Percentiles rank a stretch among this genome's conserved stretches.
These are phyloP conservation scores for Leptographium lundbergii DNA, from an alignment of 2,329 filamentous ascomycete genomes.

Conservation along the genomic window DNA sequence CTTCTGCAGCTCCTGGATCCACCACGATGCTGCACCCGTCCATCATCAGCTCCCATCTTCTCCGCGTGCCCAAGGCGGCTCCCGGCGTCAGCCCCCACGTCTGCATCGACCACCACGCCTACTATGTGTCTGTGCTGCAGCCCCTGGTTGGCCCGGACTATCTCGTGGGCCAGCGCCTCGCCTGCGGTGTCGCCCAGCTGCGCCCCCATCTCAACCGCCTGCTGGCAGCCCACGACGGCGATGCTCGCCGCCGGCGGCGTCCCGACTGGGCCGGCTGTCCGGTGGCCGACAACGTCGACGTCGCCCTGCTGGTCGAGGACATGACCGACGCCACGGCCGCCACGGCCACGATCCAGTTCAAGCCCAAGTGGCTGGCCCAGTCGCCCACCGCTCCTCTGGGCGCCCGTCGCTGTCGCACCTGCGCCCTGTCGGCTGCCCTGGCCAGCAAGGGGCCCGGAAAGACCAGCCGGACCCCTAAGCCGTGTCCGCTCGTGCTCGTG, in stretches of 20 bases:
- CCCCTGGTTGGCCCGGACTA: slow-evolving; percentile 41
- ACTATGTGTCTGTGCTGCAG: slow-evolving; percentile 38
- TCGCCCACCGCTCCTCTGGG: slow-evolving; percentile 55
- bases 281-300: slow-evolving; percentile 42
- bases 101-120: slow-evolving; percentile 26
- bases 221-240: slow-evolving; percentile 26
- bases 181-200: slow-evolving; percentile 32
- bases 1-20: not conserved
- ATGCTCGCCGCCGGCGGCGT: slow-evolving; percentile 18
- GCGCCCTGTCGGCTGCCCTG: slow-evolving; percentile 38
- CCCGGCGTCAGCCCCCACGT: slow-evolving; percentile 28
- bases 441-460: not conserved
- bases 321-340: slow-evolving; percentile 33
- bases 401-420: slow-evolving; percentile 60
- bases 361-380: slow-evolving; percentile 73
- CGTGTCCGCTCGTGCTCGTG: slow-evolving; percentile 12
- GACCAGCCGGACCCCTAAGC: slow-evolving; percentile 10
- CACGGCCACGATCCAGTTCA: slow-evolving; percentile 52
- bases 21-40: not conserved
- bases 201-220: slow-evolving; percentile 37
- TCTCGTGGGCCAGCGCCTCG: slow-evolving; percentile 42
- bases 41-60: slow-evolving; percentile 7
- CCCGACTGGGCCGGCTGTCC: slow-evolving; percentile 34
- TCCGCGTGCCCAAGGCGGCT: slow-evolving; percentile 29
- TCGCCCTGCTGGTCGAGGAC: slow-evolving; percentile 61